Evolutionary conservation across 148 eudicot species (phyloP).

Genomic region (Dysphania ambrosioides): DNA sequence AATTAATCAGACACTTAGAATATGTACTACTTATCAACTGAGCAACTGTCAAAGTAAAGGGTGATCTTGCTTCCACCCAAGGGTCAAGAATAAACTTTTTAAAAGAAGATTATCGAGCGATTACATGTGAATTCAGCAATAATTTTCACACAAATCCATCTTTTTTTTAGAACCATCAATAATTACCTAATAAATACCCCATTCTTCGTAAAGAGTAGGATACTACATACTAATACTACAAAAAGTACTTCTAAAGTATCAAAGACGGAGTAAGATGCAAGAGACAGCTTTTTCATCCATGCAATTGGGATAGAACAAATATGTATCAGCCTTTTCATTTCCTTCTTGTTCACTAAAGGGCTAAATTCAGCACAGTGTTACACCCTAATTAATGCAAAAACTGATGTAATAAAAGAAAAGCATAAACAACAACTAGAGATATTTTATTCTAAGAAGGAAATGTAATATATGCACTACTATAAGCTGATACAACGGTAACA

Average conservation of each 20-base stretch:
- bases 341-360: background rate
- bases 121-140: background rate
- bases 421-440: background rate
- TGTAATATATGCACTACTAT: background rate
- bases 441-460: background rate
- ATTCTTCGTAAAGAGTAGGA: background rate
- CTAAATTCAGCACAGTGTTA: background rate
- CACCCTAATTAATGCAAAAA: background rate
- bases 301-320: background rate
- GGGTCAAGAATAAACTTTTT: background rate
- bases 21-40: background rate
- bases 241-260: constrained; percentile 5
- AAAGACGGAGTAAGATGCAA: background rate
- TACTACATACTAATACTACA: background rate
- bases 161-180: background rate
- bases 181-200: no score
- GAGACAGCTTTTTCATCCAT: background rate
- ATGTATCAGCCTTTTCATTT: background rate
- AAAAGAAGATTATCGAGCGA: background rate
- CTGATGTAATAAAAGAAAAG: no score
- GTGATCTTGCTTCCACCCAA: background rate
- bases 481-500: background rate
- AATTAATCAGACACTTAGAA: background rate
- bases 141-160: no score
- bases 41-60: background rate